Base-by-base conservation (phyloP, 78 protist genomes). In the Dictyostelium purpureum region DNA sequence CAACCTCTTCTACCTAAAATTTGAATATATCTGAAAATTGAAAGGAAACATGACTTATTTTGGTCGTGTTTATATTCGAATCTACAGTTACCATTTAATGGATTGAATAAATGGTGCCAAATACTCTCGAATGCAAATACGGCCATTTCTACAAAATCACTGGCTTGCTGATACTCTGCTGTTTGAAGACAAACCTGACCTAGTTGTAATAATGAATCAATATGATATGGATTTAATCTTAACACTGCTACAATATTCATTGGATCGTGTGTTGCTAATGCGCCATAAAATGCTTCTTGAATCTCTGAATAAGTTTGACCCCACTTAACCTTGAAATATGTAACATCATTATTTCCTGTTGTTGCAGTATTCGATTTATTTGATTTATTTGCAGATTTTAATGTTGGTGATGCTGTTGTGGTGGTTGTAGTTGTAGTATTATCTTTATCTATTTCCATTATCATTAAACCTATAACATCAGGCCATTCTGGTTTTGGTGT, bases 1-100 rank as follows among this genome's bases (percentile, higher is more conserved):
- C 90, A 81, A 43, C 79, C 88, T 79, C 89, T 81, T 70, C 88
- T 65, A 61, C 94, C 94, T 16, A 90, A 43, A 21, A 90, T 90
- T 51, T 90, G 94, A 73, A 90, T 76, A 42, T 79, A 79, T 90
- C 89, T 78, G 65, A 90, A 90, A 19, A 90, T 28, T 28, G 89
- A n/a, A 7, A 90, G 24, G 67, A 90, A 90, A 65, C 88, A 77
- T 28, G 89, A 52, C 70, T 76, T 73, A 31, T 90, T 90, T 19
- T 77, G 74, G 16, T 77, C 87, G 28, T 63, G 61, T 26, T 65
- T 35, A 52, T 90, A 90, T 61, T 79, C 90, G 19, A 90, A 65
- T 79, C 94, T 90, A 14, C 78, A 90, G 37, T 42, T 70, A 37
- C 75, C 89, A 40, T 26, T 11, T 7, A 51, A 5, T 18, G 94